These are phyloP conservation scores for Arthrinium puccinioides DNA, from an alignment of 2,329 filamentous ascomycete genomes.

Conservation along the genomic window DNA sequence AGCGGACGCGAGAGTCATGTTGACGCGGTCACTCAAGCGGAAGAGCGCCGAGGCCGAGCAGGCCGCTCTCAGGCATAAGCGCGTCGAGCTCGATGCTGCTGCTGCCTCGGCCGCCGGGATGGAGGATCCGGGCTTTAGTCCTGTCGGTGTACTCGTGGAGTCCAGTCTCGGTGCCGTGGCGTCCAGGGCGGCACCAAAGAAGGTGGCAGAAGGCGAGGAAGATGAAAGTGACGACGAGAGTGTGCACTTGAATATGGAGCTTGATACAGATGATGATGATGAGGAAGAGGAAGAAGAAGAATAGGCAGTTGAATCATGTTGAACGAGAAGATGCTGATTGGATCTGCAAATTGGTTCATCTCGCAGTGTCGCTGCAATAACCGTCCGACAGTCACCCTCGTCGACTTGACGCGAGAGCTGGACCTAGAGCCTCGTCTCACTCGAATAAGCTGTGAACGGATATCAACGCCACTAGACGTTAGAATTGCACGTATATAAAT, in stretches of 20 bases:
- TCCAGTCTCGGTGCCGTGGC: background rate
- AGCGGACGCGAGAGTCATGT: conserved; percentile 6
- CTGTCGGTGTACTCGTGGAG: conserved; percentile 5
- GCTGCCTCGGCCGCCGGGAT: conserved; percentile 9
- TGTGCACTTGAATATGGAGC: conserved; percentile 52
- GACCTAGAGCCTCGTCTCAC: no score
- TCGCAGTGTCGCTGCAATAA: no score
- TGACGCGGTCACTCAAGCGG: conserved; percentile 27
- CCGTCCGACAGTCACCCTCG: no score
- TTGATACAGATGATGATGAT: conserved; percentile 31
- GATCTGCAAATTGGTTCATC: no score
- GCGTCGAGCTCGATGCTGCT: conserved; percentile 26
- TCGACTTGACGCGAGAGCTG: no score
- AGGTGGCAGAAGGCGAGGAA: conserved; percentile 30
- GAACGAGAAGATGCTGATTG: no score
- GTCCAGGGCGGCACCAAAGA: no score
- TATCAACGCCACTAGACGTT: no score
- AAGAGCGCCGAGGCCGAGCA: conserved; percentile 30
- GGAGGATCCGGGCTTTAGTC: conserved; percentile 6
- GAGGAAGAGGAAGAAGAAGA: conserved; percentile 28
- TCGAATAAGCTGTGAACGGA: no score
- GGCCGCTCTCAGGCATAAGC: conserved; percentile 25
- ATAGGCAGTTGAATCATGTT: no score
- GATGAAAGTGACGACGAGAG: conserved; percentile 42
- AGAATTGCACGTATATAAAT: no score